A percentile compares a stretch with the other conserved stretches of the same genome.
phyloP scores from a whole-genome alignment of 1,284 basidiomycete species.

The Calocybe gambosa region DNA sequence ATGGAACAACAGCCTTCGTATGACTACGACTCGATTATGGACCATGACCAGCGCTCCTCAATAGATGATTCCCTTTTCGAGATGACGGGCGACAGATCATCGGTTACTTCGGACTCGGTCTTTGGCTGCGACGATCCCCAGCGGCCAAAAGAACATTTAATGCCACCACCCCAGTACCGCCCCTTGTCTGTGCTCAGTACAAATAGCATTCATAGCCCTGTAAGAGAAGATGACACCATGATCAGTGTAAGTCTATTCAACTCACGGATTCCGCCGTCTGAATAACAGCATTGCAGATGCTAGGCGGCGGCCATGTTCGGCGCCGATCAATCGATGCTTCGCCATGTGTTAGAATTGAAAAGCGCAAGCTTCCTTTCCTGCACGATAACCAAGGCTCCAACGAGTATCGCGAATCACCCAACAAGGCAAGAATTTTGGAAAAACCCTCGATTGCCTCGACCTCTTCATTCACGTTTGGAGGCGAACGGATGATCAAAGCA shows the following conservation, averaged over 20 bases:
- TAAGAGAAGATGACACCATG: slow-evolving; percentile 73
- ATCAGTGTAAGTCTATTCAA: slow-evolving; percentile 48
- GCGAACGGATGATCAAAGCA: slow-evolving; percentile 60
- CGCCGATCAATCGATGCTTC: slow-evolving; percentile 68
- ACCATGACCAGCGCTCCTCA: slow-evolving; percentile 35
- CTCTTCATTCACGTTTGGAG: slow-evolving; percentile 55
- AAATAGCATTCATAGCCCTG: slow-evolving; percentile 42
- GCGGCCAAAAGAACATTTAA: slow-evolving; percentile 25
- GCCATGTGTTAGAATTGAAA: slow-evolving; percentile 61
- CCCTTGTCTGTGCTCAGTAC: slow-evolving; percentile 61
- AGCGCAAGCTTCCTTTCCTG: slow-evolving; percentile 43
- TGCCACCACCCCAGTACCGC: slow-evolving; percentile 45
- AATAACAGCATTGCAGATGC: slow-evolving; percentile 44
- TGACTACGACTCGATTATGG: slow-evolving; percentile 67
- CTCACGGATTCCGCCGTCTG: not conserved
- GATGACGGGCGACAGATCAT: slow-evolving; percentile 46
- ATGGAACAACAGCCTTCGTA: slow-evolving; percentile 35
- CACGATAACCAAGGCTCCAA: slow-evolving; percentile 23
- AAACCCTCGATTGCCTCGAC: slow-evolving; percentile 61
- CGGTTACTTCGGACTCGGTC: slow-evolving; percentile 54
- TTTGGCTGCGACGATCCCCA: slow-evolving; percentile 50
- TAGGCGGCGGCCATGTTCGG: slow-evolving; percentile 68
- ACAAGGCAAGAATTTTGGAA: slow-evolving; percentile 42
- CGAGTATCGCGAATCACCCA: slow-evolving; percentile 31
- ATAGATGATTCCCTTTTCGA: slow-evolving; percentile 63